A percentile compares a stretch with the other conserved stretches of the same genome.
Conservation (phyloP, 352 stramenopile genomes). For the Globisporangium okanoganense region DNA sequence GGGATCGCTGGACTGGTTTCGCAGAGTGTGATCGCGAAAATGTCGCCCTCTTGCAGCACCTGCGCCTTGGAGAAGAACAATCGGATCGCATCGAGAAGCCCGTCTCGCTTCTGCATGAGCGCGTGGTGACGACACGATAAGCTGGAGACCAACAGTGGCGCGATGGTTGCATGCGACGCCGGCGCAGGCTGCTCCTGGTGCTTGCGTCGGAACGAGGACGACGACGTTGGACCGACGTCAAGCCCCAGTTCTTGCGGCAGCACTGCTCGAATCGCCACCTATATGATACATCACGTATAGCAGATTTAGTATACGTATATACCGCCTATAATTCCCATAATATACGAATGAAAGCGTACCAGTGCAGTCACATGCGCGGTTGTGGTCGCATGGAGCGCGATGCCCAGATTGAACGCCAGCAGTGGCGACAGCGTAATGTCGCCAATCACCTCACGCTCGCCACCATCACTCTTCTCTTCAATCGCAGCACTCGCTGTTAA, state of each 20-base stretch:
- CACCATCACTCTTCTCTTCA: background rate
- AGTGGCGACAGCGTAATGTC: constrained; percentile 58
- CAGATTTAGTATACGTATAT: background rate
- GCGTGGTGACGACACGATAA: constrained; percentile 54
- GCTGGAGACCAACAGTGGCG: constrained; percentile 58
- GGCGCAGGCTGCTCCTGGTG: constrained; percentile 45
- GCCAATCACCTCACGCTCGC: background rate
- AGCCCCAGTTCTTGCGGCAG: constrained; percentile 49
- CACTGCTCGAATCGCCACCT: constrained; percentile 39
- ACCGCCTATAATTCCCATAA: background rate
- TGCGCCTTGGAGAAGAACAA: constrained; percentile 48
- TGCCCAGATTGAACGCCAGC: constrained; percentile 72
- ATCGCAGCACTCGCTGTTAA: background rate
- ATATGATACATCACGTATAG: background rate
- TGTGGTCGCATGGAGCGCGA: constrained; percentile 36
- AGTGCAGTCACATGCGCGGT: constrained; percentile 19
- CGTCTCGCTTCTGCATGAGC: constrained; percentile 49
- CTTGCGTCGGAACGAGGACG: constrained; percentile 40
- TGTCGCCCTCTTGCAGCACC: constrained; percentile 61
- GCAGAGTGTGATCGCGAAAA: constrained; percentile 58
- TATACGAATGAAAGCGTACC: constrained; percentile 19
- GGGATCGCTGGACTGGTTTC: constrained; percentile 33
- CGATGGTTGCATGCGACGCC: constrained; percentile 58
- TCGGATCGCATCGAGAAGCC: constrained; percentile 57
- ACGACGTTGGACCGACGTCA: constrained; percentile 4